Evolutionary conservation across 2,329 filamentous ascomycete species (phyloP).

Genomic region (Plenodomus biglobosus): DNA sequence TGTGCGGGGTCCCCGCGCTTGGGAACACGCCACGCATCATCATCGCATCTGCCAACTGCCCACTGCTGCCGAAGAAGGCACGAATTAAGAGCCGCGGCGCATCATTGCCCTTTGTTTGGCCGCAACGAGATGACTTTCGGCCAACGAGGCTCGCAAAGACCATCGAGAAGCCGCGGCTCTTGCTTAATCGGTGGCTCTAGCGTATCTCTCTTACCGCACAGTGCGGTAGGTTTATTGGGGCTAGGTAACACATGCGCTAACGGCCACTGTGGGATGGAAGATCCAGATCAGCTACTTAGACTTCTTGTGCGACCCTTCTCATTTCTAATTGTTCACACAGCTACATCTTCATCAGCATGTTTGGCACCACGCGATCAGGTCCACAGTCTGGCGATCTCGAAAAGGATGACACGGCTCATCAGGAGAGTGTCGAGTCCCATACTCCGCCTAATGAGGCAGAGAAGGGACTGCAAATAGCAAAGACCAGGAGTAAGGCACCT

Average conservation of each 20-base stretch:
- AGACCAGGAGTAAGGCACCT: slow-evolving; percentile 16
- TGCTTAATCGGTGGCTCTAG: not conserved
- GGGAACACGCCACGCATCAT: slow-evolving; percentile 1
- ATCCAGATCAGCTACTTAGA: not conserved
- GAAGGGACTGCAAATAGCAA: slow-evolving; percentile 14
- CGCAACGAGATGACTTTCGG: slow-evolving; percentile 2
- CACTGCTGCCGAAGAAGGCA: not conserved
- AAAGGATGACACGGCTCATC: slow-evolving; percentile 12
- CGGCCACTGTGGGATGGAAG: not conserved
- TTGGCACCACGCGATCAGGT: slow-evolving; percentile 1
- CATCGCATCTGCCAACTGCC: not conserved
- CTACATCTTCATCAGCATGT: slow-evolving; percentile 12
- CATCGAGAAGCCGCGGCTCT: slow-evolving; percentile 13
- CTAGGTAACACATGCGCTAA: not conserved
- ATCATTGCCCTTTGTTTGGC: not conserved
- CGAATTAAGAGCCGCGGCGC: not conserved
- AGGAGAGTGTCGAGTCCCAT: slow-evolving; percentile 18
- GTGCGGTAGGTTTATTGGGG: not conserved
- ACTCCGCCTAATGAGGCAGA: slow-evolving; percentile 24
- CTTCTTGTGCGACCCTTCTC: not conserved
- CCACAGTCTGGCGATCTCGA: slow-evolving; percentile 11
- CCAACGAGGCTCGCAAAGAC: slow-evolving; percentile 3
- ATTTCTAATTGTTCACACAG: not conserved
- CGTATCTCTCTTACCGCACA: not conserved
- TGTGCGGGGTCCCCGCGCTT: slow-evolving; percentile 16